A percentile compares a stretch with the other conserved stretches of the same genome.
Conservation (phyloP, 2,329 filamentous ascomycete species). For the Gnomoniopsis sp. region DNA sequence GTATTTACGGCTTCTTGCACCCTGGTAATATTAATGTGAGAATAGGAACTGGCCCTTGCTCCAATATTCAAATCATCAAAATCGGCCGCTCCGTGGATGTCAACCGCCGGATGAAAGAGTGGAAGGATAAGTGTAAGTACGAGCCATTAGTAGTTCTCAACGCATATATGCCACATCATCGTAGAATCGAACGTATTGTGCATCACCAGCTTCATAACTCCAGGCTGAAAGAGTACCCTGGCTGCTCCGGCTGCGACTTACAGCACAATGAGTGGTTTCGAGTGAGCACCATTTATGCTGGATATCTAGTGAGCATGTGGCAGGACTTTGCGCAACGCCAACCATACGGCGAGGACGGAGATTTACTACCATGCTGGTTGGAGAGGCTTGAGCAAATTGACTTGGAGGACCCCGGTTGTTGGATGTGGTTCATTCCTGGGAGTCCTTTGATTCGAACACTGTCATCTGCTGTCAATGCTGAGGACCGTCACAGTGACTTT, state of each 20-base stretch:
- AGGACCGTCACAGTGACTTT: too few species aligned
- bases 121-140: slow-evolving; percentile 25
- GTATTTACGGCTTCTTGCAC: slow-evolving; percentile 26
- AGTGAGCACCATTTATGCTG: slow-evolving; percentile 18
- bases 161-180: slow-evolving; percentile 20
- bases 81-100: slow-evolving; percentile 27
- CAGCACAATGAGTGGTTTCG: slow-evolving; percentile 29
- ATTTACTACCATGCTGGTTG: slow-evolving; percentile 23
- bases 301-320: slow-evolving; percentile 24
- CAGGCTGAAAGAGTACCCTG: slow-evolving; percentile 22
- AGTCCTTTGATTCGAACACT: neutral
- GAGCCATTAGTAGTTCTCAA: slow-evolving; percentile 17
- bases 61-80: slow-evolving; percentile 29
- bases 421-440: slow-evolving; percentile 20
- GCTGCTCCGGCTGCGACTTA: slow-evolving; percentile 23
- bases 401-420: slow-evolving; percentile 24
- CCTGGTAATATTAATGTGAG: slow-evolving; percentile 18
- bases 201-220: slow-evolving; percentile 26
- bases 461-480: too few species aligned
- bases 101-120: slow-evolving; percentile 23
- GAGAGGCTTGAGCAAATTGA: slow-evolving; percentile 22
- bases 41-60: slow-evolving; percentile 7
- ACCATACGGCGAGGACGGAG: slow-evolving; percentile 27
- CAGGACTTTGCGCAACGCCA: slow-evolving; percentile 24
- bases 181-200: slow-evolving; percentile 28